Conservation (phyloP, 305 asterid genomes). For the Nicotiana rustica region DNA sequence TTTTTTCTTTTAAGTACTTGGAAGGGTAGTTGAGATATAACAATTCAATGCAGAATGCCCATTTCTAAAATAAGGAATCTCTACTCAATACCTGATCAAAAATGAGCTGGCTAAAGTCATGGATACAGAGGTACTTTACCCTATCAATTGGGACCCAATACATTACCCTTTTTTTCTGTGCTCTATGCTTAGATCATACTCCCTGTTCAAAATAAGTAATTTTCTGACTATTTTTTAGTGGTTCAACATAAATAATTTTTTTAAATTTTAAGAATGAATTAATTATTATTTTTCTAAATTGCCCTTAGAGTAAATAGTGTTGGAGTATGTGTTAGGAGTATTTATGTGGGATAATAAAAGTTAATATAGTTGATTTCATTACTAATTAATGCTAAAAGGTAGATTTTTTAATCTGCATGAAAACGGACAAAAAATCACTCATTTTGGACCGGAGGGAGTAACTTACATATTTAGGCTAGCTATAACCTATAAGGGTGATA, state of each 20-base stretch:
- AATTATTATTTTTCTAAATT: no score
- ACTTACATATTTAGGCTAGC: slow-evolving; percentile 37
- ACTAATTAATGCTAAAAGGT: no score
- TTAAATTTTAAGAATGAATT: no score
- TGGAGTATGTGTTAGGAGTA: no score
- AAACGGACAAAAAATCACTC: no score
- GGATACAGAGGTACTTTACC: slow-evolving; percentile 34
- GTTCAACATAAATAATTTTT: no score
- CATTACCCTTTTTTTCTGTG: slow-evolving; percentile 36
- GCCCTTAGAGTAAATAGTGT: no score
- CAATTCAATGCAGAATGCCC: slow-evolving; percentile 33
- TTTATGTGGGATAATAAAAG: no score
- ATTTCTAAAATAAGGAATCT: slow-evolving; percentile 31
- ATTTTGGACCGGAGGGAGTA: neutral
- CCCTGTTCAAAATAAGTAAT: no score
- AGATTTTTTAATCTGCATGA: no score
- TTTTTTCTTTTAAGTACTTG: neutral
- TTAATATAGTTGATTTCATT: no score
- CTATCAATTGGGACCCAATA: slow-evolving; percentile 38
- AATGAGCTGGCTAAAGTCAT: slow-evolving; percentile 41
- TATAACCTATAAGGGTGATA: slow-evolving; percentile 27
- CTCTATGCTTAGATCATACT: slow-evolving; percentile 26
- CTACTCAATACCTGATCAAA: slow-evolving; percentile 31
- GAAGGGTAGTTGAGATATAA: slow-evolving; percentile 38
- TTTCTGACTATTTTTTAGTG: no score